These are phyloP conservation scores for Coemansia aciculifera DNA, from an alignment of 192 early-diverging fungal genomes.

Conservation along the genomic window DNA sequence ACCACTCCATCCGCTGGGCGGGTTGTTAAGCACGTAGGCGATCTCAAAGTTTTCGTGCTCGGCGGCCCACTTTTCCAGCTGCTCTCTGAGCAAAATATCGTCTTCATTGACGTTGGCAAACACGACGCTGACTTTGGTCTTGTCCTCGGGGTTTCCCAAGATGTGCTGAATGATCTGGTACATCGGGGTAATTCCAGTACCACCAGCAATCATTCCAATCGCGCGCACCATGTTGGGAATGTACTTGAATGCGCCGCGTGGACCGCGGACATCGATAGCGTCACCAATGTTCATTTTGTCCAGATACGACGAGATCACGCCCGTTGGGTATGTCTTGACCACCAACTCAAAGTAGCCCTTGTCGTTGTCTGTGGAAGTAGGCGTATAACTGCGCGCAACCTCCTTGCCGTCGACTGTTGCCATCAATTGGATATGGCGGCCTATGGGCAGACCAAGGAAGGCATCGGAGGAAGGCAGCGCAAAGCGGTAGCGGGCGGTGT, in stretches of 20 bases:
- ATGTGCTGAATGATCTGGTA: constrained; percentile 88
- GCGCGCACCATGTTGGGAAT: constrained; percentile 72
- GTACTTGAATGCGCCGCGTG: constrained; percentile 89
- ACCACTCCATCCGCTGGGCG: constrained; percentile 79
- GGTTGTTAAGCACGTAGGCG: constrained; percentile 80
- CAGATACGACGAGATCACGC: constrained; percentile 78
- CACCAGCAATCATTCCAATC: constrained; percentile 93
- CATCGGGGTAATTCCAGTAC: constrained; percentile 97
- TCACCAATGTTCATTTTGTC: constrained; percentile 72
- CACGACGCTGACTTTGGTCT: constrained; percentile 82
- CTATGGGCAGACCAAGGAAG: constrained; percentile 85
- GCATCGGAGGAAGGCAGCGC: constrained; percentile 67
- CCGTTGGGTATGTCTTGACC: constrained; percentile 87
- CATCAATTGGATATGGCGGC: constrained; percentile 90
- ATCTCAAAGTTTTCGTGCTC: constrained; percentile 79
- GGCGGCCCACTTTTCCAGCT: constrained; percentile 74
- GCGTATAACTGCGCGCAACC: constrained; percentile 87
- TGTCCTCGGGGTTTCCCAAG: constrained; percentile 81
- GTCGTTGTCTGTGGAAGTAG: constrained; percentile 81
- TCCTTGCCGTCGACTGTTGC: constrained; percentile 82
- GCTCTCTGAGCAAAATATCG: constrained; percentile 82
- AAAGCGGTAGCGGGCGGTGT: constrained; percentile 92
- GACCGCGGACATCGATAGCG: constrained; percentile 74
- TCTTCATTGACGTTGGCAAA: constrained; percentile 90
- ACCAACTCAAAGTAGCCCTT: constrained; percentile 87